Evolutionary conservation across 805 yeast species (phyloP), one percentile per base, ranked within the genome.

Genomic region (Teunomyces aglyptinius): DNA sequence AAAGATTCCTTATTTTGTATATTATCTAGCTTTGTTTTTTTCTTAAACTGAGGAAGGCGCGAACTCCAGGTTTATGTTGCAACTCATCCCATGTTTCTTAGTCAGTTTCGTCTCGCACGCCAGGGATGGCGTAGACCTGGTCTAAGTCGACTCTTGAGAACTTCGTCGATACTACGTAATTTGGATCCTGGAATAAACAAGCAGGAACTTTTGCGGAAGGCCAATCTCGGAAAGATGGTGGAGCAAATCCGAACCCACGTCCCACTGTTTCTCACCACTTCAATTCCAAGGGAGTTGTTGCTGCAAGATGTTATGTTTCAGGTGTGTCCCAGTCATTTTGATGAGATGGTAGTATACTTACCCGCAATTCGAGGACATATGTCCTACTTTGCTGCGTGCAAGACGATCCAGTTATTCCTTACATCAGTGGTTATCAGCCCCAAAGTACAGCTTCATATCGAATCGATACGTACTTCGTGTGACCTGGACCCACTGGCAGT

Each of bases 401-500:
- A 81, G 53, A 74, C 87, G 1, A 57, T 83, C 2, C 82, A 81
- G 56, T 51, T 82, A 29, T 58, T 81, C 3, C 49, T 82, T 29
- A 78, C 81, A 2, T 80, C 80, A 27, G 70, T 85, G 41, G 71
- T 83, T n/a, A 58, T 84, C 20, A 75, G 76, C 46, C 80, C 82
- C 2, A 64, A 68, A 8, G 75, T 78, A 2, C 71, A 73, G 52
- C 60, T 85, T 13, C 89, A 82, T 55, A 72, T 85, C 38, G 67
- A 72, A 48, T 63, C 73, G 47, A 57, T 77, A 18, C 59, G 68
- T 39, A 64, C 71, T 16, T 63, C 74, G 2, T 50, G 38, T 13
- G 29, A 15, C 10, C 49, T 45, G 8, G 71, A 67, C 26, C 56
- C 58, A 10, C 59, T 59, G 43, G 61, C 69, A 31, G 60, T 73